A percentile compares a stretch with the other conserved stretches of the same genome.
Conservation (phyloP, 805 yeast species). For the Yarrowia sp. region DNA sequence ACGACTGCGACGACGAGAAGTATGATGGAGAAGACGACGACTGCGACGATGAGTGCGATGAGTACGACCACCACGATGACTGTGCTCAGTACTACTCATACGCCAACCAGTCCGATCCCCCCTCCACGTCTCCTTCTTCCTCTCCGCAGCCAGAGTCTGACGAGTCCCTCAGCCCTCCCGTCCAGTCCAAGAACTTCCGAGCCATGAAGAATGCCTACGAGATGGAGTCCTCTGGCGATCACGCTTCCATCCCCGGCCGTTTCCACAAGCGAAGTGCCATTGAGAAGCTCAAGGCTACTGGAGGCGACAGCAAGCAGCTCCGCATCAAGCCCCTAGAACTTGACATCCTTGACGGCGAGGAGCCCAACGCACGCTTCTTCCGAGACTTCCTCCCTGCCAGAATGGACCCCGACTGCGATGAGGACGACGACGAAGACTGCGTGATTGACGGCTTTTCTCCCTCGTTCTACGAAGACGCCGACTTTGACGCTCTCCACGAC, state of each 20-base stretch:
- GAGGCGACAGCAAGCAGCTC: not conserved
- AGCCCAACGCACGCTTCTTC: constrained; percentile 18
- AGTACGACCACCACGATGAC: constrained; percentile 21
- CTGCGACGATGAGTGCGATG: constrained; percentile 30
- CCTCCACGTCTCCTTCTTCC: constrained; percentile 7
- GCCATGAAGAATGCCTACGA: constrained; percentile 15
- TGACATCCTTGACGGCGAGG: not conserved
- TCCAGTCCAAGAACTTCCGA: constrained; percentile 9
- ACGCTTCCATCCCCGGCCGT: constrained; percentile 13
- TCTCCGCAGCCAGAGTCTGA: constrained; percentile 18
- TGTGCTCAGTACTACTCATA: constrained; percentile 29
- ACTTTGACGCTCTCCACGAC: not conserved
- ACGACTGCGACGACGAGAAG: constrained; percentile 29
- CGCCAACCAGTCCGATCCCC: constrained; percentile 22
- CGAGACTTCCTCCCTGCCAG: constrained; percentile 28
- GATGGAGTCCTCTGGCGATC: not conserved
- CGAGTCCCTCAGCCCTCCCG: not conserved
- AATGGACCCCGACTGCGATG: constrained; percentile 10
- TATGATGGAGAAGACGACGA: constrained; percentile 31
- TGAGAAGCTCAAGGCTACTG: constrained; percentile 4
- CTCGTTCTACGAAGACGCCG: constrained; percentile 10
- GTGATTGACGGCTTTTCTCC: constrained; percentile 9
- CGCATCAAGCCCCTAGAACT: constrained; percentile 11
- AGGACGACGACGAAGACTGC: constrained; percentile 25
- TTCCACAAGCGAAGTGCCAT: constrained; percentile 30